Base-by-base conservation (phyloP, 148 eudicot species). In the Camellia granthamiana region DNA sequence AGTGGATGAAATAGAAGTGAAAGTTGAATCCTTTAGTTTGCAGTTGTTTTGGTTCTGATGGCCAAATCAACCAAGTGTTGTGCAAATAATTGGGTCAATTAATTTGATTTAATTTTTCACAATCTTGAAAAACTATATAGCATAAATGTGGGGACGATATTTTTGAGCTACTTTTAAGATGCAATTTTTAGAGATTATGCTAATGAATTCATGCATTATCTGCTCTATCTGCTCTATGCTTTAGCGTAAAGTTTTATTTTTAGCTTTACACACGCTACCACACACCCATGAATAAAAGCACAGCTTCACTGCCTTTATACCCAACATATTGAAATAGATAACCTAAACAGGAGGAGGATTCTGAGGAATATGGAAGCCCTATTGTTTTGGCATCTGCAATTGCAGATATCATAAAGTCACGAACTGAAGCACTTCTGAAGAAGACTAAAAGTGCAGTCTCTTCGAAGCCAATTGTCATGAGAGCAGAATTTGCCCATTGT, bases 401-500 rank as follows among this genome's bases (percentile, higher is more conserved):
- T 80, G 97, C 97, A 1, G 99, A 97, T 78, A 88, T 87, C 43
- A 97, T 97, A 68, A 97, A 92, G 83, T 85, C 90, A 49, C 92
- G 99, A 7, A 97, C 99, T 3, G 99, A 94, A 64, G 86, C 88
- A 69, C 89, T 94, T 76, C 62, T 97, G 80, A 91, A 87, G 86
- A 90, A 82, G 83, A 88, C 94, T 41, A 88, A 78, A 81, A 70
- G 91, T 69, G 93, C 98, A 66, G 99, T 96, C 67, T 94, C 99
- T 71, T 77, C 99, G 58, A 91, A 92, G 90, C 98, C 99, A 5
- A 94, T 97, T 82, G 93, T 97, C 51, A 92, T 97, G 94, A 87
- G 99, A 90, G 98, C 95, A 76, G 99, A 96, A 87, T 96, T 94
- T 85, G 98, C 99, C 46, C 92, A 92, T 67, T 94, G 97, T 78